Conservation (phyloP, 2,329 filamentous ascomycete genomes). For the Ciborinia camelliae region DNA sequence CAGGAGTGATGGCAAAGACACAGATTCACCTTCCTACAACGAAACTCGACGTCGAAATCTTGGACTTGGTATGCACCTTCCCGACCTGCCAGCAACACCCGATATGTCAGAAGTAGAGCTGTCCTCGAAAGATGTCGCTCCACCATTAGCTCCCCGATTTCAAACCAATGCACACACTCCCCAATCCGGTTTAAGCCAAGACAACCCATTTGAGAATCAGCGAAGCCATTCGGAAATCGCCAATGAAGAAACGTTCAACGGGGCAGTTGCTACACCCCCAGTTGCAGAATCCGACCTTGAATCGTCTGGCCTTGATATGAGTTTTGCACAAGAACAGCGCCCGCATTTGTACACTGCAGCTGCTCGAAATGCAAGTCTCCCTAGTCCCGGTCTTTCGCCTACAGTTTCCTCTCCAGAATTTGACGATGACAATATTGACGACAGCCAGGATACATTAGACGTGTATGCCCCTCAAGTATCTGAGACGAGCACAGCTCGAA, state of each 20-base stretch:
- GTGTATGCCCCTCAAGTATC: slow-evolving; percentile 27
- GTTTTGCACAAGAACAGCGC: slow-evolving; percentile 47
- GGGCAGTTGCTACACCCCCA: slow-evolving; percentile 68
- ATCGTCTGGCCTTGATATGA: slow-evolving; percentile 51
- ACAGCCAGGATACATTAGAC: slow-evolving; percentile 31
- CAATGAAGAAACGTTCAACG: slow-evolving; percentile 53
- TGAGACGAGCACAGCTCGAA: slow-evolving; percentile 42
- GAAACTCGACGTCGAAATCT: slow-evolving; percentile 23
- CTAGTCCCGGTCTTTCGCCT: slow-evolving; percentile 90
- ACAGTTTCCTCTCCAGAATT: slow-evolving; percentile 71
- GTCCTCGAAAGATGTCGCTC: slow-evolving; percentile 36
- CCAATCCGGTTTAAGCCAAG: slow-evolving; percentile 46
- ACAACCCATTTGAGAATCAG: slow-evolving; percentile 33
- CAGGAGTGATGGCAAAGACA: slow-evolving; percentile 21
- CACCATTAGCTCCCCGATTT: slow-evolving; percentile 20
- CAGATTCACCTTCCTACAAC: not conserved
- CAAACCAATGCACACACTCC: slow-evolving; percentile 45
- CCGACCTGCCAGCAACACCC: slow-evolving; percentile 51
- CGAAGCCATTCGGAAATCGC: slow-evolving; percentile 24
- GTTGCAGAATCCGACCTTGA: slow-evolving; percentile 70
- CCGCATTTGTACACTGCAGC: slow-evolving; percentile 64
- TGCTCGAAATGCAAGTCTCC: slow-evolving; percentile 84
- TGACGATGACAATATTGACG: slow-evolving; percentile 42
- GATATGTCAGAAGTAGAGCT: slow-evolving; percentile 52
- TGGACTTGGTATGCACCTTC: slow-evolving; percentile 29